Evolutionary conservation across 306 rosid genomes (phyloP).

Genomic region (Styphnolobium japonicum): DNA sequence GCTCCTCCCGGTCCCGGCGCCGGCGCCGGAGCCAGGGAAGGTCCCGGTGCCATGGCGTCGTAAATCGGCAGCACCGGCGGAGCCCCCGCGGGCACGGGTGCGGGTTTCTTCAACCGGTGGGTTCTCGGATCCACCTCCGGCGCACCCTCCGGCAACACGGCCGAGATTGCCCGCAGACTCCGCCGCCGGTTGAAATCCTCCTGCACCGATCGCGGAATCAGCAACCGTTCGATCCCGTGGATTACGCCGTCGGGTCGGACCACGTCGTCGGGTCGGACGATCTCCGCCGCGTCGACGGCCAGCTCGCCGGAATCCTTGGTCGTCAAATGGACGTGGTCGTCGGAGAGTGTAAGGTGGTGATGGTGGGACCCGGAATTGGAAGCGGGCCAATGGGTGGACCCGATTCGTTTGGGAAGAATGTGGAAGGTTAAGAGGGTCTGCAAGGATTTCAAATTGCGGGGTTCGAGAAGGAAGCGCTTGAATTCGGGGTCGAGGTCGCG

Average conservation of each 20-base stretch:
- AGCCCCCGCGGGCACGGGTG: constrained; percentile 70
- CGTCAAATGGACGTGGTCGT: constrained; percentile 49
- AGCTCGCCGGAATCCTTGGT: constrained; percentile 29
- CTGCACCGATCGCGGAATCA: constrained; percentile 80
- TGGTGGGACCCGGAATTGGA: constrained; percentile 31
- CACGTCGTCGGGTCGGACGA: constrained; percentile 73
- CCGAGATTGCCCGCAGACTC: constrained; percentile 65
- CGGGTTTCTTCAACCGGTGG: constrained; percentile 76
- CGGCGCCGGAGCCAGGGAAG: constrained; percentile 89
- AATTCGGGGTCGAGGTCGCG: constrained; percentile 87
- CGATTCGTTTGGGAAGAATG: constrained; percentile 73
- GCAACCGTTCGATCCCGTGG: constrained; percentile 81
- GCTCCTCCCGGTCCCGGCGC: constrained; percentile 95
- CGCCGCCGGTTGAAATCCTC: constrained; percentile 89
- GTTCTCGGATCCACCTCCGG: constrained; percentile 96
- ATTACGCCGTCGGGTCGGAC: constrained; percentile 85
- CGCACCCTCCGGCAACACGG: constrained; percentile 87
- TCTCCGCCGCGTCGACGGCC: constrained; percentile 51
- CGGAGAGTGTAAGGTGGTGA: constrained; percentile 48
- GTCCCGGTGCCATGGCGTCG: constrained; percentile 90
- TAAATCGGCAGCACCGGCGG: constrained; percentile 81
- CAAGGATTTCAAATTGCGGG: constrained; percentile 67
- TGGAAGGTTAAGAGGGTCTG: constrained; percentile 85
- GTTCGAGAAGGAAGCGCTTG: constrained; percentile 80
- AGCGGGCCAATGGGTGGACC: constrained; percentile 47